Base-by-base conservation (phyloP, 352 stramenopile genomes). In the Nothophytophthora sp. region DNA sequence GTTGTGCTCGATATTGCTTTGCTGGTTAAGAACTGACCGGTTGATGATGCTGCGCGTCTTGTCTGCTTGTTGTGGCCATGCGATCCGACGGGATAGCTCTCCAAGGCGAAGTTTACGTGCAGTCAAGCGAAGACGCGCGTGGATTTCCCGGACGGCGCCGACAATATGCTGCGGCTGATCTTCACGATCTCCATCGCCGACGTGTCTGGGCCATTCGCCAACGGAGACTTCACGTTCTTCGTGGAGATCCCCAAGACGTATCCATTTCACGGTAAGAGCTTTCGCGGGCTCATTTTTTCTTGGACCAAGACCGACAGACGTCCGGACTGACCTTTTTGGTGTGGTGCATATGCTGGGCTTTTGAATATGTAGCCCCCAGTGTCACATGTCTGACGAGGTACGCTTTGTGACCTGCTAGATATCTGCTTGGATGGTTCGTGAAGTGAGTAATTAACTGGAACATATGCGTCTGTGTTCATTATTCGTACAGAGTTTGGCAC, bases 241-340 rank as follows among this genome's bases (percentile, higher is more conserved):
- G 79, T 95, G 13, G 76, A 92, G 44, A 95, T 95, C 46, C 85
- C 85, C 32, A 90, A 87, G 70, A 89, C 82, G 24, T 95, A 95
- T 59, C 85, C 85, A 0, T 95, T 95, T 50, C 79, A 92, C 43
- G 65, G 84, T 95, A 73, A 49, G 68, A 58, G 16, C 19, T 22
- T 19, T 6, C 23, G 6, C 27, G 13, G 30, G 8, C 2, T 7
- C 13, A 35, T n/a, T n/a, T n/a, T n/a, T n/a, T n/a, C n/a, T n/a
- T n/a, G n/a, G n/a, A n/a, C n/a, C n/a, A n/a, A n/a, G n/a, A n/a
- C n/a, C n/a, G n/a, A n/a, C n/a, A n/a, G n/a, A n/a, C n/a, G n/a
- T n/a, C n/a, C n/a, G n/a, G n/a, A n/a, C n/a, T n/a, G n/a, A n/a
- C n/a, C n/a, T 49, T 2, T 37, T 24, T 48, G 18, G 48, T 36